phyloP scores from a whole-genome alignment of 768 basidiomycete species.

The Rhizopogon vinicolor region DNA sequence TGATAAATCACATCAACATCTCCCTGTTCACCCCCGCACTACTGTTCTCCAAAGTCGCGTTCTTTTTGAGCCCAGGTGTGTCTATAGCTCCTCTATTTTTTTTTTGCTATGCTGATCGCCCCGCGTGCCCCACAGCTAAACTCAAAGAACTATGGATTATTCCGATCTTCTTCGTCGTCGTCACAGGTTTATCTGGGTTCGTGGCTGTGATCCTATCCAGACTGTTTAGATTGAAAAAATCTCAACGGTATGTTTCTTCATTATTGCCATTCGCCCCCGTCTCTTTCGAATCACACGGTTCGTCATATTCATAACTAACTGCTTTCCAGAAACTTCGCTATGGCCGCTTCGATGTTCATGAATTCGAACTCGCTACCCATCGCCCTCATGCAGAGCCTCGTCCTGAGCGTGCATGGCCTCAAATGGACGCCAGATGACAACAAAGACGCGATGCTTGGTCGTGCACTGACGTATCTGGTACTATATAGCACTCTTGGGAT shows the following conservation, averaged over 20 bases:
- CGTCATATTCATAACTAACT: background rate
- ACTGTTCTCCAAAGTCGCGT: slow-evolving; percentile 93
- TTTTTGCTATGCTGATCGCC: background rate
- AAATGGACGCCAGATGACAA: slow-evolving; percentile 82
- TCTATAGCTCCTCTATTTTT: background rate
- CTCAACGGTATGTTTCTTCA: slow-evolving; percentile 59
- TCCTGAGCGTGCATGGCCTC: slow-evolving; percentile 74
- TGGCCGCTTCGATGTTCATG: slow-evolving; percentile 86
- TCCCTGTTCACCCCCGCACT: slow-evolving; percentile 87
- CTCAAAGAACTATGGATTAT: slow-evolving; percentile 81
- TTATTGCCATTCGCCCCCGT: background rate
- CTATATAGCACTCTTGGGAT: slow-evolving; percentile 94
- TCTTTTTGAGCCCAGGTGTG: slow-evolving; percentile 77
- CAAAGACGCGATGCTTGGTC: slow-evolving; percentile 84
- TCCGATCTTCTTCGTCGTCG: slow-evolving; percentile 77
- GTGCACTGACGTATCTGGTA: slow-evolving; percentile 86
- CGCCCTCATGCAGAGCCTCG: slow-evolving; percentile 89
- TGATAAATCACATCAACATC: slow-evolving; percentile 79
- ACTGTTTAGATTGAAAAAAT: slow-evolving; percentile 61
- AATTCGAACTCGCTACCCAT: slow-evolving; percentile 95
- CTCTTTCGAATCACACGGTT: background rate
- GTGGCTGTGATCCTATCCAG: slow-evolving; percentile 62
- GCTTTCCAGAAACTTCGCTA: slow-evolving; percentile 59
- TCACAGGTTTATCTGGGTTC: slow-evolving; percentile 66
- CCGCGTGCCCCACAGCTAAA: slow-evolving; percentile 45